Evolutionary conservation across 345 rosid species (phyloP), one percentile per base, ranked within the genome.

Genomic region (Linum trigynum): DNA sequence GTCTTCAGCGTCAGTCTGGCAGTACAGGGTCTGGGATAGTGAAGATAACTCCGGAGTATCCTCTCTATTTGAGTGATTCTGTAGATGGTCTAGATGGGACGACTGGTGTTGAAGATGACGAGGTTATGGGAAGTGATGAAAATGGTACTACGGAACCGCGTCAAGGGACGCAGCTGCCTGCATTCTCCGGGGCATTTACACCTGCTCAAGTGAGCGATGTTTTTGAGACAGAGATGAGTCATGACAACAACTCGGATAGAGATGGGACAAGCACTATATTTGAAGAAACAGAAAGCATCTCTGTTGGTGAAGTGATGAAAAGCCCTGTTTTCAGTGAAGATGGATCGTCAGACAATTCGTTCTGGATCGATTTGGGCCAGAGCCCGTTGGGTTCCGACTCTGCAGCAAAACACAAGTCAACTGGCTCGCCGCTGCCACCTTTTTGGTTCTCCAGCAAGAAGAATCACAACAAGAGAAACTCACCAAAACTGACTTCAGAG

Each of bases 291-390:
- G 97, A 90, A 65, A 85, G 90, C 78, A 73, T 88, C 51, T 95
- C 97, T 1, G 85, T 95, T 4, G 99, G 99, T 60, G 99, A 95
- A 71, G 74, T 95, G 79, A 95, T 95, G 85, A 95, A 87, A 78
- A 95, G 99, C 74, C 99, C 99, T 0, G 83, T 95, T 15, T 91
- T 95, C 72, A 95, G 99, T 38, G 99, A 95, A 74, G 96, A 95
- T 69, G 99, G 88, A 68, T 95, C 99, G 32, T 80, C 89, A 2
- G 99, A 95, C 71, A 82, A 86, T 78, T 80, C 91, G 2, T 82
- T 83, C 53, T 95, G 97, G 99, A 90, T 91, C 42, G 95, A 84
- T 78, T 84, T 95, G 79, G 99, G 99, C 63, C 96, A 95, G 76
- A 86, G 92, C 80, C 99, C 99, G 16, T 67, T 78, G 72, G 95